Evolutionary conservation across 2,329 filamentous ascomycete species (phyloP).

Genomic region (Didymella arachidicola): DNA sequence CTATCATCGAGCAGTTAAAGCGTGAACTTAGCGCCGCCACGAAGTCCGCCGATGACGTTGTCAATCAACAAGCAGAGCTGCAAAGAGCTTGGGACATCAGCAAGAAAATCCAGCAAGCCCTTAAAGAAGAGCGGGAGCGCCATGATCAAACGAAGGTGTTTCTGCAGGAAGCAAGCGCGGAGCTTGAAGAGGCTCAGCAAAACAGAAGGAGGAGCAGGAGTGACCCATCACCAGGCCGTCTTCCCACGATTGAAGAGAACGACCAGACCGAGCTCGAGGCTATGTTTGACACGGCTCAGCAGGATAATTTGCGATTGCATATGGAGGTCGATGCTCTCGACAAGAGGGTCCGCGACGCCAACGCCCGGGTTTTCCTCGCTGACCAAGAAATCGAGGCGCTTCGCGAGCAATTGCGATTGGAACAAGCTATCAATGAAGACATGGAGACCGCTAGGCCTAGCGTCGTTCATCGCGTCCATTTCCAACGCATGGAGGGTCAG

Average conservation of each 20-base stretch:
- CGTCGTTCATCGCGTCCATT: constrained; percentile 45
- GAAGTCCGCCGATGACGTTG: constrained; percentile 32
- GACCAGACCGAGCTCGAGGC: constrained; percentile 45
- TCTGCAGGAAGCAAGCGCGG: constrained; percentile 32
- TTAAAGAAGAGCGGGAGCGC: constrained; percentile 39
- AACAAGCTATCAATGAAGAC: constrained; percentile 40
- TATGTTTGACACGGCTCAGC: constrained; percentile 47
- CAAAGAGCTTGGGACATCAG: constrained; percentile 44
- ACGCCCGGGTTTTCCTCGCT: constrained; percentile 35
- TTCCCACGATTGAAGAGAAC: constrained; percentile 47
- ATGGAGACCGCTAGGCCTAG: constrained; percentile 43
- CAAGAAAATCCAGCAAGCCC: constrained; percentile 37
- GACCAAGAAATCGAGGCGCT: constrained; percentile 36
- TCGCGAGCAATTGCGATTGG: constrained; percentile 36
- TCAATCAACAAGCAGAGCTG: constrained; percentile 41
- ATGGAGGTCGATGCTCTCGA: constrained; percentile 39
- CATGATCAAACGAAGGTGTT: constrained; percentile 40
- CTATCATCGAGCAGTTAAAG: constrained; percentile 40
- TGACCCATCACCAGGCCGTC: constrained; percentile 23
- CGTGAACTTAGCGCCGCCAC: constrained; percentile 34
- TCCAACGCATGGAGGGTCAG: constrained; percentile 45
- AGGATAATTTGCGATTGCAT: constrained; percentile 45
- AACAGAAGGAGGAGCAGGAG: constrained; percentile 20
- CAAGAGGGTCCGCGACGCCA: constrained; percentile 42
- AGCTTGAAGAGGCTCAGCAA: constrained; percentile 26